Evolutionary conservation across 768 basidiomycete genomes (phyloP).

Genomic region (Boletellus ananas): DNA sequence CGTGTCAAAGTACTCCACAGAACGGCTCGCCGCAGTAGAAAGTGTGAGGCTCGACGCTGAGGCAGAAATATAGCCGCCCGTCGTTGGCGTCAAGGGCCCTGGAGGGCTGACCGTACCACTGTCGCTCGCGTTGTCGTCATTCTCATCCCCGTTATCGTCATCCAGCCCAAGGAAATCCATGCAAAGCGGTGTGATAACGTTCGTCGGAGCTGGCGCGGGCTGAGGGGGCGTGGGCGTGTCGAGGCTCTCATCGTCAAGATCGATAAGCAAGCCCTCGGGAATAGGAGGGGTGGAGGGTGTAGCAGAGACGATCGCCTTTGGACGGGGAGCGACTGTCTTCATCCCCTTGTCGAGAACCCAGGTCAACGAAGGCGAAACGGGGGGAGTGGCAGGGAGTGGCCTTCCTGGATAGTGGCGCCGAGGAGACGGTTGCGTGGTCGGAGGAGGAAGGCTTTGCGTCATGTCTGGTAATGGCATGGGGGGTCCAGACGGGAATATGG

Average conservation of each 20-base stretch:
- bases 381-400: constrained; percentile 32
- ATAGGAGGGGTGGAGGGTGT: constrained; percentile 34
- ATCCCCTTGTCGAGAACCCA: constrained; percentile 33
- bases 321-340: constrained; percentile 8
- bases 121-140: constrained; percentile 25
- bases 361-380: constrained; percentile 30
- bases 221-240: constrained; percentile 14
- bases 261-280: constrained; percentile 52
- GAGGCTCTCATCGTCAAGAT: constrained; percentile 44
- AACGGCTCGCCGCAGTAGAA: constrained; percentile 20
- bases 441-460: constrained; percentile 24
- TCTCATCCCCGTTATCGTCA: constrained; percentile 15
- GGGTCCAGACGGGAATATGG: constrained; percentile 33
- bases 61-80: constrained; percentile 15
- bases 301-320: constrained; percentile 17
- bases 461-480: constrained; percentile 24
- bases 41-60: constrained; percentile 30
- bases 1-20: constrained; percentile 27
- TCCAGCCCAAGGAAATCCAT: constrained; percentile 25
- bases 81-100: constrained; percentile 31
- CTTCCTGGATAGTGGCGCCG: constrained; percentile 32
- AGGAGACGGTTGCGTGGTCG: constrained; percentile 24
- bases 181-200: constrained; percentile 14
- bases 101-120: constrained; percentile 32
- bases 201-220: not conserved